Percentiles rank a stretch among this genome's conserved stretches.
Conservation (phyloP, 1,139 yeast genomes). For the Saccharomyces hybrid region DNA sequence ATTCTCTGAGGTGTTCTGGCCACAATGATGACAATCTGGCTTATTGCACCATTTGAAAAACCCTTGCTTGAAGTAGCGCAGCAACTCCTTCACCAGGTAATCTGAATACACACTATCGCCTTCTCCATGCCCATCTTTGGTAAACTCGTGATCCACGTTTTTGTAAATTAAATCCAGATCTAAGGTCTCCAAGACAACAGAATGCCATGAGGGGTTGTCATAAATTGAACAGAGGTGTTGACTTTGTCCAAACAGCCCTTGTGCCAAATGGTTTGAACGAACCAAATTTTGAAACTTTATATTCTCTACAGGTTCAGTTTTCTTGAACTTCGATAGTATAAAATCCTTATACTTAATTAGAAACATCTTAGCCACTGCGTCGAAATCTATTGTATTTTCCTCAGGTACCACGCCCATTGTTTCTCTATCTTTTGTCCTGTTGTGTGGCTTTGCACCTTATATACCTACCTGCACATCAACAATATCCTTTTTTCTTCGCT, state of each 20-base stretch:
- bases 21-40: slow-evolving; percentile 57
- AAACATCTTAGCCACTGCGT: slow-evolving; percentile 18
- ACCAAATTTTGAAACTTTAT: not conserved
- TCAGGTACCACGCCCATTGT: not conserved
- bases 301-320: not conserved
- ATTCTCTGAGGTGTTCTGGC: slow-evolving; percentile 29
- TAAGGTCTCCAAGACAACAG: slow-evolving; percentile 34
- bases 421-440: not conserved
- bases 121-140: slow-evolving; percentile 24
- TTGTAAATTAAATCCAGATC: slow-evolving; percentile 32
- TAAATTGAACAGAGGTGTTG: slow-evolving; percentile 21
- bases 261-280: slow-evolving; percentile 19
- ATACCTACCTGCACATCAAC: not conserved
- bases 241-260: slow-evolving; percentile 13
- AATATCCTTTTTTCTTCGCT: not conserved
- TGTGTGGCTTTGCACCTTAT: not conserved
- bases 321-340: slow-evolving; percentile 14
- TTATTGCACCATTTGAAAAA: slow-evolving; percentile 80
- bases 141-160: slow-evolving; percentile 31
- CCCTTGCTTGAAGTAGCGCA: slow-evolving; percentile 69
- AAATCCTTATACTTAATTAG: slow-evolving; percentile 18
- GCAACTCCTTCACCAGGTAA: slow-evolving; percentile 55
- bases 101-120: slow-evolving; percentile 54
- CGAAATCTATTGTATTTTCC: not conserved
- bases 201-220: slow-evolving; percentile 28